Base-by-base conservation (phyloP, 108 stramenopile species). In the Asterionellopsis glacialis region DNA sequence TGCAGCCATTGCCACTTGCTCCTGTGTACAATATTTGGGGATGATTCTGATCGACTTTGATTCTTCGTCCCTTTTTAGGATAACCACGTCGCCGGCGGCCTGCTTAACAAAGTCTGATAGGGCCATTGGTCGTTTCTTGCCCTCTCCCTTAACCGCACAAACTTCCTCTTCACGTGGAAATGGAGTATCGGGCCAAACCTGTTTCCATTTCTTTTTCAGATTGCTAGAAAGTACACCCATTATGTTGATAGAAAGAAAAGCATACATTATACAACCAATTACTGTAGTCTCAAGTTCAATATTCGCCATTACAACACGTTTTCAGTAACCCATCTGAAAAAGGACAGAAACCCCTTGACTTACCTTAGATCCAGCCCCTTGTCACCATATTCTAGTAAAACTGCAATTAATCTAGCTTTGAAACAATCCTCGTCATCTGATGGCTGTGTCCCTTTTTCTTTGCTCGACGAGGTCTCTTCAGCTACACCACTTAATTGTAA, bases 171-270 rank as follows among this genome's bases (percentile, higher is more conserved):
- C 45, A 15, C 41, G 22, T 49, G 90, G 90, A 61, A 88, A 88
- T n/a, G 83, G 83, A 15, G 61, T 51, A 55, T 85, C 69, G 10
- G 91, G 91, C 91, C 91, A 93, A n/a, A 93, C 78, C 63, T 93
- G 87, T 28, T 83, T 79, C 91, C 91, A 93, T 66, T 83, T 74
- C 41, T 79, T 67, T 50, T 72, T 67, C 22, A 93, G 62, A 43
- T 85, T 70, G 27, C 72, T 67, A 6, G 87, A 55, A 56, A 2
- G 33, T 7, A 33, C 7, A 33, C 2, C 2, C 33, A 33, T 33
- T 33, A n/a, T n/a, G n/a, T n/a, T 33, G 2, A 33, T 2, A 33
- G 33, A 33, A 33, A 33, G 33, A 33, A 33, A 33, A 5, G 33
- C 33, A 5, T 2, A 33, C n/a, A n/a, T n/a, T n/a, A n/a, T n/a